Evolutionary conservation across 2,329 filamentous ascomycete species (phyloP), one percentile per base, ranked within the genome.

Genomic region (Alternaria sp.): DNA sequence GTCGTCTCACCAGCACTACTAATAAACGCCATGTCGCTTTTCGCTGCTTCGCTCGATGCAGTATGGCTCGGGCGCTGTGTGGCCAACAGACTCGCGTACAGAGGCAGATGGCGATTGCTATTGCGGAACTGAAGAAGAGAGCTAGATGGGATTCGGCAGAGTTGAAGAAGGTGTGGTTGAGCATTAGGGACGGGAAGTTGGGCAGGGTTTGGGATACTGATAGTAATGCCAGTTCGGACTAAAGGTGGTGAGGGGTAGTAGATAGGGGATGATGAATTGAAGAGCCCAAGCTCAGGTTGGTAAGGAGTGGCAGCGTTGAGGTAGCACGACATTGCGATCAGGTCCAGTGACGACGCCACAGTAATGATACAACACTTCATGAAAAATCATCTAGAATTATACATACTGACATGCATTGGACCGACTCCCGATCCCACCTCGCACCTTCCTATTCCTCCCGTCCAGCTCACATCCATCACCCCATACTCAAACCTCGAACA

Each of bases 401-500:
- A 16, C 32, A 36, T n/a, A 48, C 18, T 14, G 24, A 24, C 30
- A 18, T 16, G 18, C 46, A 14, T 34, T n/a, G 46, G 22, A 30
- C 38, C 24, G 11, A 39, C 36, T 39, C 36, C 36, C 8, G n/a
- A 9, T 16, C 34, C 16, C 16, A n/a, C 14, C 34, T 38, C 34
- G 2, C 8, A n/a, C 34, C 36, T 39, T 39, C n/a, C 36, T 20
- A 39, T 5, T 3, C 22, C 12, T 22, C 47, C 22, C 36, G 26
- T 48, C 30, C 46, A 34, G 16, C 38, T 11, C 20, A 30, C 16
- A 30, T 12, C 38, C 30, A 44, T 38, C 7, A 18, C 42, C 39
- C 12, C 12, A 51, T 14, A 26, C 14, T 56, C 39, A 67, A n/a
- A 12, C 49, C 57, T 71, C 68, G 70, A 88, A 88, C 73, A 87